Evolutionary conservation across 495 filamentous ascomycete genomes (phyloP).

Genomic region (Aspergillus heteromorphus): DNA sequence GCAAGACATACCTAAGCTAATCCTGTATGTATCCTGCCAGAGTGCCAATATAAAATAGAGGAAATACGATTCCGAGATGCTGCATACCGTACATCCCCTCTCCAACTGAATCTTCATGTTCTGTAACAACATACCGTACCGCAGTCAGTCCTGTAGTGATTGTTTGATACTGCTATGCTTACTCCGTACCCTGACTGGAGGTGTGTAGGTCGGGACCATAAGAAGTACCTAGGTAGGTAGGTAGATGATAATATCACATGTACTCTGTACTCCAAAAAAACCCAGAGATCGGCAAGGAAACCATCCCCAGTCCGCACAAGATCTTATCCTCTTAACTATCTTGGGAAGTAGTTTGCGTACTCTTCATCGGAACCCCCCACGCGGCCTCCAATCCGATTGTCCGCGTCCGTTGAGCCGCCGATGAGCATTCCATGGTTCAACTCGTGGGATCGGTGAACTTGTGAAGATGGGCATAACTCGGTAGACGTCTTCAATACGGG

Average conservation of each 20-base stretch:
- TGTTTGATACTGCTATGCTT: too few relatives aligned
- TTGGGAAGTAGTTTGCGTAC: neutral
- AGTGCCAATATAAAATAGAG: neutral
- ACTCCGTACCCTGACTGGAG: too few relatives aligned
- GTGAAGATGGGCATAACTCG: too few relatives aligned
- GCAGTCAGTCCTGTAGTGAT: too few relatives aligned
- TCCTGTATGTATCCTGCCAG: neutral
- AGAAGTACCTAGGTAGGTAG: too few relatives aligned
- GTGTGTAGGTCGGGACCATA: too few relatives aligned
- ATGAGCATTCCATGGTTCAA: neutral
- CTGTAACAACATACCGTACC: neutral
- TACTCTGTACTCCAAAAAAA: too few relatives aligned
- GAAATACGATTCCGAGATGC: neutral
- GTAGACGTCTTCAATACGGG: too few relatives aligned
- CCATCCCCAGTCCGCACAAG: neutral
- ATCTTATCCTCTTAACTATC: neutral
- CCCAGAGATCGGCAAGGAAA: neutral
- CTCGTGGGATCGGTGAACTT: neutral
- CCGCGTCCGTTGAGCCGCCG: neutral
- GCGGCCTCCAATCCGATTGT: neutral
- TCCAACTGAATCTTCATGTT: too few relatives aligned
- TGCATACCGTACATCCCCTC: too few relatives aligned
- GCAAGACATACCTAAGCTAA: too few relatives aligned
- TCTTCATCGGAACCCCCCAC: neutral
- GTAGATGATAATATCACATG: too few relatives aligned